Evolutionary conservation across 2,329 filamentous ascomycete species (phyloP), one percentile per base, ranked within the genome.

Genomic region (Achaetomium macrosporum): DNA sequence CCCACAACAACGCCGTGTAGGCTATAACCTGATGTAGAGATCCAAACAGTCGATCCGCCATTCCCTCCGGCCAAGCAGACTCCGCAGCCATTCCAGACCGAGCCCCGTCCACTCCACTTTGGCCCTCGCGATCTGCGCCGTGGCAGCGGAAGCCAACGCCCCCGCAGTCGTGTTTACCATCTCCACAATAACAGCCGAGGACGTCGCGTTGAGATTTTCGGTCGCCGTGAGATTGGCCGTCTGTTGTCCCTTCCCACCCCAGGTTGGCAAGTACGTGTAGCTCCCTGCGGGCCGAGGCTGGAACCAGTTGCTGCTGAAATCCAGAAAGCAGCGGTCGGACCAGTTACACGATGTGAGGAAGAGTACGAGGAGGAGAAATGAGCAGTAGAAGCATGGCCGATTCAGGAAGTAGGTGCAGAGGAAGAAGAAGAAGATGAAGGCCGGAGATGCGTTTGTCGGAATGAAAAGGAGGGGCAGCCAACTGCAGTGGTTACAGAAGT

Each of bases 351-450:
- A 90, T 25, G 90, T 95, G 61, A 91, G 81, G 75, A 96, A 95
- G 62, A 99, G 89, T 63, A 97, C 90, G 60, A 96, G 81, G 45
- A 99, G 88, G 50, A 99, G 86, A 57, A 96, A 84, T 56, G 90
- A 96, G 81, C 93, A 99, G 79, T 99, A 99, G 63, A 96, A 86
- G 75, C 93, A 99, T 50, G 93, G 93, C 51, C 92, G 85, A 73
- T 96, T 95, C 64, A 99, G 84, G 72, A 95, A 88, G 77, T 96
- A 97, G 60, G 91, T 96, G 70, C 91, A 90, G 60, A 90, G 79
- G 74, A 99, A 86, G 77, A 93, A 90, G 72, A 90, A 81, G 73
- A 92, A 82, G 68, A 93, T 88, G 74, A 92, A 91, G 65, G 88
- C 80, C 25, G 88, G 88, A 53, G 87, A 90, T 62, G 88, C 87